Percentiles rank a stretch among this genome's conserved stretches.
phyloP scores from a whole-genome alignment of 2,329 filamentous ascomycete genomes.

The Talaromyces rugulosus region DNA sequence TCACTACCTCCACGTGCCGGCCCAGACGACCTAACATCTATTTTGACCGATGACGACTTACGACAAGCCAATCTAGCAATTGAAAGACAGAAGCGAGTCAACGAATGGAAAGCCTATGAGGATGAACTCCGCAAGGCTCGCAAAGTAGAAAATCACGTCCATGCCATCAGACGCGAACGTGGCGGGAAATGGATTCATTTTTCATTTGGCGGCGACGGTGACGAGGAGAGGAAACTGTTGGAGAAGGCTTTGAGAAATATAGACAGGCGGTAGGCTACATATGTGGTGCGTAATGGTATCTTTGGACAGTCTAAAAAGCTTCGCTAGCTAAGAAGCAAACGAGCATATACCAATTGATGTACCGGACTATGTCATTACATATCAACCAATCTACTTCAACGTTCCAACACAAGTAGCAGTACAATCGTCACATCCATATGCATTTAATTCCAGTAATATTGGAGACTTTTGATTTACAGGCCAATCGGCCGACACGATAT shows the following conservation, averaged over 20 bases:
- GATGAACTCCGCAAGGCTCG: constrained; percentile 24
- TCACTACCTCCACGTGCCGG: neutral
- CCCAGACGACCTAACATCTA: constrained; percentile 7
- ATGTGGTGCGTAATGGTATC: neutral
- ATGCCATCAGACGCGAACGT: constrained; percentile 24
- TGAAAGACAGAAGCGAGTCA: constrained; percentile 24
- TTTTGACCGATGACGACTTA: constrained; percentile 10
- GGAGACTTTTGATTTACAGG: constrained; percentile 1
- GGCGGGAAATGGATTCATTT: constrained; percentile 40
- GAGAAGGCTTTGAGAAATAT: constrained; percentile 1
- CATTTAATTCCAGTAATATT: neutral
- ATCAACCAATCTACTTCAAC: no score
- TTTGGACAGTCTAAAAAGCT: neutral
- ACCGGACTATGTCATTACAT: no score
- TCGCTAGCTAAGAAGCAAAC: no score
- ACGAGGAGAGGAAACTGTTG: neutral
- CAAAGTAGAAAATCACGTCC: constrained; percentile 28
- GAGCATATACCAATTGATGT: neutral
- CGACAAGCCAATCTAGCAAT: constrained; percentile 21
- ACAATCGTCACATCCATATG: neutral
- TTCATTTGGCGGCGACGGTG: constrained; percentile 21
- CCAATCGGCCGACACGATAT: neutral
- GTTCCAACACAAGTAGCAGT: no score
- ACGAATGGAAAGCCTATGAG: constrained; percentile 28
- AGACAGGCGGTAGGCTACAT: neutral